Evolutionary conservation across 2,329 filamentous ascomycete species (phyloP).

Genomic region (Colletotrichum simmondsii): DNA sequence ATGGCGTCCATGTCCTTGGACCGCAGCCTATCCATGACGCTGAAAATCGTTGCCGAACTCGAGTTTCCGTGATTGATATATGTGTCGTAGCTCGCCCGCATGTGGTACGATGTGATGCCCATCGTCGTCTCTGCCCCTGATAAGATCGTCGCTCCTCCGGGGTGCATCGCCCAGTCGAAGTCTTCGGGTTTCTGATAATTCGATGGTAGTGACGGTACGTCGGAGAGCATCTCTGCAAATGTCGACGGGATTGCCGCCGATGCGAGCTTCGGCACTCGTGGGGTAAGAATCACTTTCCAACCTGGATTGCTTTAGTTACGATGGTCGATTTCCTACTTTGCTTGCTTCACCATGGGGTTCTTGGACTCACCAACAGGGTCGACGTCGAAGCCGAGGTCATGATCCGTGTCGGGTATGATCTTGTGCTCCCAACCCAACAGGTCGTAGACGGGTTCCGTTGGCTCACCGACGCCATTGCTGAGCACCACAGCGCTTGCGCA

Average conservation of each 20-base stretch:
- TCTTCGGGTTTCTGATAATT: slow-evolving; percentile 60
- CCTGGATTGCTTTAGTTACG: slow-evolving; percentile 48
- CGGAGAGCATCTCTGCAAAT: slow-evolving; percentile 65
- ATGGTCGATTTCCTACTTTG: background rate
- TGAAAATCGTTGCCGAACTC: slow-evolving; percentile 76
- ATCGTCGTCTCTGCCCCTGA: slow-evolving; percentile 70
- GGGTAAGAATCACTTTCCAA: slow-evolving; percentile 75
- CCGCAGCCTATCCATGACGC: slow-evolving; percentile 71
- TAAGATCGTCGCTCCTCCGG: slow-evolving; percentile 75
- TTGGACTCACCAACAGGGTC: slow-evolving; percentile 64
- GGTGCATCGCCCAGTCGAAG: slow-evolving; percentile 81
- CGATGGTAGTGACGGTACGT: slow-evolving; percentile 56
- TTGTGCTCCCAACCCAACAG: slow-evolving; percentile 74
- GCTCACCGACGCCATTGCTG: slow-evolving; percentile 69
- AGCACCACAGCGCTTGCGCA: slow-evolving; percentile 74
- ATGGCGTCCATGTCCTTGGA: slow-evolving; percentile 68
- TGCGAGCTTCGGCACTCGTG: slow-evolving; percentile 68
- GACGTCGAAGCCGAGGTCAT: slow-evolving; percentile 73
- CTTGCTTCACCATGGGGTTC: background rate
- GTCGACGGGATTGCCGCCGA: slow-evolving; percentile 61
- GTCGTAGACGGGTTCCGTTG: slow-evolving; percentile 62
- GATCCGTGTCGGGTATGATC: slow-evolving; percentile 69
- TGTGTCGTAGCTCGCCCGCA: slow-evolving; percentile 76
- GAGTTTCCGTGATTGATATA: slow-evolving; percentile 77
- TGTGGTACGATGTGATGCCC: slow-evolving; percentile 69